Conservation (phyloP, 2,329 filamentous ascomycete species). For the Trichoderma simmonsii region DNA sequence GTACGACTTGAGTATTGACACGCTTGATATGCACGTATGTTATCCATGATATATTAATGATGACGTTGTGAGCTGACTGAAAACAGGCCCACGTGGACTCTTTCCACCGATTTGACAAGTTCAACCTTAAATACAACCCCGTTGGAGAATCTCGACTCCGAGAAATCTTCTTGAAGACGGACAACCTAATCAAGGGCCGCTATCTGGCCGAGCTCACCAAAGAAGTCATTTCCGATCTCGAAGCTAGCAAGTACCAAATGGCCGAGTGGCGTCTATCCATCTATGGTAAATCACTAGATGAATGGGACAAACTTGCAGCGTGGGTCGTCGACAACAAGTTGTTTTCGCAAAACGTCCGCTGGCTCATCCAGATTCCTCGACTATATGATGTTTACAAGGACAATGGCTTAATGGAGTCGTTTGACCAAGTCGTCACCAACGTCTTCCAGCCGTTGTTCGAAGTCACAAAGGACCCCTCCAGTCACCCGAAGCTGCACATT, state of each 20-base stretch:
- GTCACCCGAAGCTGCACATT: slow-evolving; percentile 87
- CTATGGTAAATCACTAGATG: slow-evolving; percentile 85
- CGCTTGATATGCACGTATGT: slow-evolving; percentile 94
- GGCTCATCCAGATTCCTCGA: slow-evolving; percentile 92
- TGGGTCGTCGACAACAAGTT: slow-evolving; percentile 99
- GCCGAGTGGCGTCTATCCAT: slow-evolving; percentile 99
- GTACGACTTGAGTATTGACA: slow-evolving; percentile 97
- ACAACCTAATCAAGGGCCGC: slow-evolving; percentile 93
- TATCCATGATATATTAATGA: neutral
- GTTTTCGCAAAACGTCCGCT: slow-evolving; percentile 95
- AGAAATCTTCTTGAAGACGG: slow-evolving; percentile 98
- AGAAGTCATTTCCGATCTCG: slow-evolving; percentile 93
- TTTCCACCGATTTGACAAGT: slow-evolving; percentile 98
- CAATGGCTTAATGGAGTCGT: slow-evolving; percentile 80
- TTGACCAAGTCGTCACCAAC: slow-evolving; percentile 86
- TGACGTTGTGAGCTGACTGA: neutral
- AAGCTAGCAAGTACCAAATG: slow-evolving; percentile 99
- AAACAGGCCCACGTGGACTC: slow-evolving; percentile 86
- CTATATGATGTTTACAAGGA: slow-evolving; percentile 96
- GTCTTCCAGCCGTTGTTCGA: slow-evolving; percentile 93
- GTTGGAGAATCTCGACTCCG: slow-evolving; percentile 91
- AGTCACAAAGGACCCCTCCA: slow-evolving; percentile 81
- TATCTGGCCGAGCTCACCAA: slow-evolving; percentile 98
- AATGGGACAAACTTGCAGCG: slow-evolving; percentile 98
- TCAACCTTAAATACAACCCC: slow-evolving; percentile 98